These are phyloP conservation scores for Alternaria sp. DNA, from an alignment of 2,329 filamentous ascomycete genomes.

Conservation along the genomic window DNA sequence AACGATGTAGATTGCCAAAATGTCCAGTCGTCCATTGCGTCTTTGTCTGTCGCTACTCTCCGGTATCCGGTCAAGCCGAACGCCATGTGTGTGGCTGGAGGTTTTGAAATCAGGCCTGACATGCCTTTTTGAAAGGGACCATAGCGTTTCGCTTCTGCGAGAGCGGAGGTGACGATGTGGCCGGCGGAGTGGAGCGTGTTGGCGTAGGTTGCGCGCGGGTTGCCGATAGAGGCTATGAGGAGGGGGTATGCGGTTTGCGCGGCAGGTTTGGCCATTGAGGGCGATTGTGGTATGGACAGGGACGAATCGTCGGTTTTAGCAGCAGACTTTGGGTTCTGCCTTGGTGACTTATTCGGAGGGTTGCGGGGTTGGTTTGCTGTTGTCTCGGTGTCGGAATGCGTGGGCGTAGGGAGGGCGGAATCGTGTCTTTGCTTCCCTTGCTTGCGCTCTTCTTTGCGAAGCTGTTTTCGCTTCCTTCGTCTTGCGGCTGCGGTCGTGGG, in stretches of 20 bases:
- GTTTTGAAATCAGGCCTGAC: slow-evolving; percentile 37
- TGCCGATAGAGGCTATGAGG: slow-evolving; percentile 86
- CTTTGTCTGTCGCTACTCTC: slow-evolving; percentile 6
- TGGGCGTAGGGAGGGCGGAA: slow-evolving; percentile 20
- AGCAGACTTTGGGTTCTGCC: background rate
- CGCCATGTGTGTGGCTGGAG: slow-evolving; percentile 39
- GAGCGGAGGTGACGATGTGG: slow-evolving; percentile 71
- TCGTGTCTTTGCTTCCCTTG: slow-evolving; percentile 23
- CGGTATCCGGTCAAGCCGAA: slow-evolving; percentile 51
- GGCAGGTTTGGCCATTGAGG: slow-evolving; percentile 30
- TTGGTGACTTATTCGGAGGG: slow-evolving; percentile 24
- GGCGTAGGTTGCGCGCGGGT: slow-evolving; percentile 71
- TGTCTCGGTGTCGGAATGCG: slow-evolving; percentile 26
- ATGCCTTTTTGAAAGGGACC: slow-evolving; percentile 38
- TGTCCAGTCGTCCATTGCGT: slow-evolving; percentile 56
- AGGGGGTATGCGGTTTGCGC: slow-evolving; percentile 55
- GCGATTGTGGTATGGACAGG: background rate
- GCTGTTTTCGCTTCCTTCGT: slow-evolving; percentile 30
- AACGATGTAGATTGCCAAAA: slow-evolving; percentile 75
- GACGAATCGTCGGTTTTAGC: background rate
- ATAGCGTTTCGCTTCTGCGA: slow-evolving; percentile 33
- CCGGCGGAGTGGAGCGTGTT: slow-evolving; percentile 87
- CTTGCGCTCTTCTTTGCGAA: slow-evolving; percentile 35
- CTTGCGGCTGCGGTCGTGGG: background rate
- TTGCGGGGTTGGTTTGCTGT: slow-evolving; percentile 7